phyloP scores from a whole-genome alignment of 495 filamentous ascomycete genomes.

The Daldinia childiae region DNA sequence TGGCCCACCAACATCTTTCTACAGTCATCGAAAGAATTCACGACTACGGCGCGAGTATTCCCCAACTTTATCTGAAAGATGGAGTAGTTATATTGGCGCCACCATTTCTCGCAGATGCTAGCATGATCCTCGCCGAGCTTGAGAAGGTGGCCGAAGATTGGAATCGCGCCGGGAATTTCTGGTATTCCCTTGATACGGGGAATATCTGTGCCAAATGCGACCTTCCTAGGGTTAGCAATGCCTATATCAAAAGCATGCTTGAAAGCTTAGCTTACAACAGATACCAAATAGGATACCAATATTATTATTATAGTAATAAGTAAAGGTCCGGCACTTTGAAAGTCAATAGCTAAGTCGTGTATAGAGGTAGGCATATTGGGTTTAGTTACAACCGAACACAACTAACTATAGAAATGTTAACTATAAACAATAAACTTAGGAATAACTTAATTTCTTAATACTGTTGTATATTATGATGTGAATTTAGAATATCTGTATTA shows the following conservation, averaged over 20 bases:
- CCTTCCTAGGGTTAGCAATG: background rate
- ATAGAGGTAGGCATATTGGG: background rate
- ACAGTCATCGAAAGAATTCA: slow-evolving; percentile 60
- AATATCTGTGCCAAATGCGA: slow-evolving; percentile 21
- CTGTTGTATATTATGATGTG: background rate
- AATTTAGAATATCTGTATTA: no score
- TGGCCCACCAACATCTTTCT: slow-evolving; percentile 58
- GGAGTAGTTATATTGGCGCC: slow-evolving; percentile 60
- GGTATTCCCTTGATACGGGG: slow-evolving; percentile 55
- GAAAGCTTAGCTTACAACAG: background rate
- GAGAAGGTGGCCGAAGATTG: slow-evolving; percentile 63
- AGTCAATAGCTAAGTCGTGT: background rate
- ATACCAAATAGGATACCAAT: background rate
- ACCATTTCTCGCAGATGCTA: slow-evolving; percentile 62
- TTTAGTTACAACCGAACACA: background rate
- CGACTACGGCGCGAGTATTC: slow-evolving; percentile 60
- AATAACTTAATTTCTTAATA: background rate
- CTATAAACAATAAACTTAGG: no score
- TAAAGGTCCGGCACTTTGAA: background rate
- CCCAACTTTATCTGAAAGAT: slow-evolving; percentile 66
- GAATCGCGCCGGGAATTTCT: slow-evolving; percentile 61
- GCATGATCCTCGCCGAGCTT: slow-evolving; percentile 66
- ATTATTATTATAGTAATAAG: background rate
- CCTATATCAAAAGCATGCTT: background rate
- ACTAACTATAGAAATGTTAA: no score